Percentiles rank a stretch among this genome's conserved stretches.
These are phyloP conservation scores for Acacia concinna DNA, from an alignment of 331 rosid genomes.

Conservation along the genomic window DNA sequence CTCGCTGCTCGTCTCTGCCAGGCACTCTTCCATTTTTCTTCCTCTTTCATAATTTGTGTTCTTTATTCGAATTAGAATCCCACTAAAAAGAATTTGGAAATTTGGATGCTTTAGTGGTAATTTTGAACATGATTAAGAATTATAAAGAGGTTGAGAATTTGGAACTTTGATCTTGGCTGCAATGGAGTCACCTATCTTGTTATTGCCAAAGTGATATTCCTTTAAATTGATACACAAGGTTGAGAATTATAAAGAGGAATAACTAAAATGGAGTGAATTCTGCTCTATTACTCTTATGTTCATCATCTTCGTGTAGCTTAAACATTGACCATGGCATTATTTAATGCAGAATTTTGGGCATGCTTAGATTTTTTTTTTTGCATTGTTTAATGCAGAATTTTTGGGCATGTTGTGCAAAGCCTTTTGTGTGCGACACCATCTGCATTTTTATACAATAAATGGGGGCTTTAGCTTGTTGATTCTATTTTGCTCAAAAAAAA, in stretches of 20 bases:
- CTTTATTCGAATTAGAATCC: not conserved
- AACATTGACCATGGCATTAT: too few species aligned
- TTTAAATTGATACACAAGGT: slow-evolving; percentile 1
- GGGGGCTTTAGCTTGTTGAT: slow-evolving; percentile 24
- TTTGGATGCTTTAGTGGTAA: too few species aligned
- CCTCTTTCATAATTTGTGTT: not conserved
- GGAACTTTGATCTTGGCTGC: not conserved
- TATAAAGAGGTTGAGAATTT: too few species aligned
- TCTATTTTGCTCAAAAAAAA: too few species aligned
- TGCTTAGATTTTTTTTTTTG: not conserved
- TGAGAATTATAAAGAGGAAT: not conserved
- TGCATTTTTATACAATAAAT: slow-evolving; percentile 9
- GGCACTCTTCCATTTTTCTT: slow-evolving; percentile 38
- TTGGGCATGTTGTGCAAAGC: not conserved
- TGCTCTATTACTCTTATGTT: not conserved
- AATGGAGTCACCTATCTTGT: slow-evolving; percentile 5
- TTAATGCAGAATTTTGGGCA: too few species aligned
- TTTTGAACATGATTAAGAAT: too few species aligned
- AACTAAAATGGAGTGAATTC: slow-evolving; percentile 17
- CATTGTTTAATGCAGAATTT: not conserved
- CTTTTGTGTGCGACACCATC: not conserved
- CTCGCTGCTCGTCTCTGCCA: slow-evolving; percentile 89
- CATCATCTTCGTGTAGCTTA: slow-evolving; percentile 6
- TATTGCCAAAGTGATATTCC: slow-evolving; percentile 22
- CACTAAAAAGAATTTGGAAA: too few species aligned